Evolutionary conservation across 768 basidiomycete genomes (phyloP).

Genomic region (Phaeotremella fagi): DNA sequence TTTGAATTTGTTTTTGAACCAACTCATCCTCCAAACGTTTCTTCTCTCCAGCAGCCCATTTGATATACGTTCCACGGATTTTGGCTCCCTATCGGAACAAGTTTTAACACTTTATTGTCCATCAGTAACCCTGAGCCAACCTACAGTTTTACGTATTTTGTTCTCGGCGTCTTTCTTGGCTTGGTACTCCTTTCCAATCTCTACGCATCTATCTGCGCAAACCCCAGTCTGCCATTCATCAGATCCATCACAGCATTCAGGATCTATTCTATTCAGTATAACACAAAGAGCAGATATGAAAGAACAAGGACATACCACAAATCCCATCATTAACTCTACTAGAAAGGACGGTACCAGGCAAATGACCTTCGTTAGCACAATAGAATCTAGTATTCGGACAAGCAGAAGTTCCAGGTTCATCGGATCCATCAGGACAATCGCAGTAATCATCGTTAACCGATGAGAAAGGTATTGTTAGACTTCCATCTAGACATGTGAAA

Average conservation of each 20-base stretch:
- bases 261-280: slow-evolving; percentile 55
- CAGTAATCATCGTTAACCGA: slow-evolving; percentile 92
- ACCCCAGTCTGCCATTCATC: slow-evolving; percentile 73
- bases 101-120: not conserved
- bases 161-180: slow-evolving; percentile 66
- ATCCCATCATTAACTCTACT: slow-evolving; percentile 87
- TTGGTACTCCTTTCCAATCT: slow-evolving; percentile 66
- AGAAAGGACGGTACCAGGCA: slow-evolving; percentile 70
- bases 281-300: too few relatives aligned
- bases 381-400: slow-evolving; percentile 72
- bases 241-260: slow-evolving; percentile 90
- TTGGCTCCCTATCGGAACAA: slow-evolving; percentile 74
- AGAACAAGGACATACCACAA: slow-evolving; percentile 84
- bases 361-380: slow-evolving; percentile 82
- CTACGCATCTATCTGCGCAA: slow-evolving; percentile 71
- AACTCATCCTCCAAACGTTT: slow-evolving; percentile 67
- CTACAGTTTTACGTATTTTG: slow-evolving; percentile 73
- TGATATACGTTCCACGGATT: slow-evolving; percentile 81
- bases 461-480: slow-evolving; percentile 68
- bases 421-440: slow-evolving; percentile 90
- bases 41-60: slow-evolving; percentile 84
- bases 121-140: slow-evolving; percentile 30
- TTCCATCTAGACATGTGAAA: slow-evolving; percentile 79
- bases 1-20: slow-evolving; percentile 56
- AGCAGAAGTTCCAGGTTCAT: slow-evolving; percentile 92